phyloP scores from a whole-genome alignment of 371 early-diverging fungal species.

The Saksenaea oblongispora region DNA sequence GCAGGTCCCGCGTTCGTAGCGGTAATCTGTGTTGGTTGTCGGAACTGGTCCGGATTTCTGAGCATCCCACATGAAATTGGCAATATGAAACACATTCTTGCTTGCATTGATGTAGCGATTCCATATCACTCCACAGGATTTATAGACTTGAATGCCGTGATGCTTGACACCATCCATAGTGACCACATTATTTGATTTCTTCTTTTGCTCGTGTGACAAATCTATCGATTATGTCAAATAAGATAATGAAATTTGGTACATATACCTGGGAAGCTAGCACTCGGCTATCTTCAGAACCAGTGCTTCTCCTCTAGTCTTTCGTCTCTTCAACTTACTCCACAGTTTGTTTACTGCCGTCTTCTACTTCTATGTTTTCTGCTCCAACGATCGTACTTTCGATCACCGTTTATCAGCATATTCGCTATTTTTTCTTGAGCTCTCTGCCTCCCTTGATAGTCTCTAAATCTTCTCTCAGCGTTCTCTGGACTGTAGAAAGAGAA shows the following conservation, averaged over 20 bases:
- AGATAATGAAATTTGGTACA: neutral
- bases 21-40: neutral
- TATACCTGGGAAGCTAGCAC: slow-evolving; percentile 4
- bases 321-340: slow-evolving; percentile 1
- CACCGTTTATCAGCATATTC: too few species aligned
- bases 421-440: neutral
- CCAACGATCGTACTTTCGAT: neutral
- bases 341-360: neutral
- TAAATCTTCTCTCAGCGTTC: too few species aligned
- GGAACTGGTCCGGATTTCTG: neutral
- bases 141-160: slow-evolving; percentile 5
- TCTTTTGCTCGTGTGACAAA: neutral
- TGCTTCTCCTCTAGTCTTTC: slow-evolving; percentile 2
- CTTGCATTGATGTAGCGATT: slow-evolving; percentile 3
- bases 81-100: slow-evolving; percentile 6
- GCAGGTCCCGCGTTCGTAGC: slow-evolving; percentile 6
- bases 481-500: too few species aligned
- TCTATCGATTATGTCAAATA: neutral
- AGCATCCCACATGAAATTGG: neutral
- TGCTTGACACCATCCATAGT: slow-evolving; percentile 3
- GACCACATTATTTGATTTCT: neutral
- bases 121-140: slow-evolving; percentile 7
- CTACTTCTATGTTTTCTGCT: neutral
- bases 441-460: neutral
- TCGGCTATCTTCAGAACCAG: neutral